Base-by-base conservation (phyloP, 169 alveolate genomes). In the Plasmodium relictum region DNA sequence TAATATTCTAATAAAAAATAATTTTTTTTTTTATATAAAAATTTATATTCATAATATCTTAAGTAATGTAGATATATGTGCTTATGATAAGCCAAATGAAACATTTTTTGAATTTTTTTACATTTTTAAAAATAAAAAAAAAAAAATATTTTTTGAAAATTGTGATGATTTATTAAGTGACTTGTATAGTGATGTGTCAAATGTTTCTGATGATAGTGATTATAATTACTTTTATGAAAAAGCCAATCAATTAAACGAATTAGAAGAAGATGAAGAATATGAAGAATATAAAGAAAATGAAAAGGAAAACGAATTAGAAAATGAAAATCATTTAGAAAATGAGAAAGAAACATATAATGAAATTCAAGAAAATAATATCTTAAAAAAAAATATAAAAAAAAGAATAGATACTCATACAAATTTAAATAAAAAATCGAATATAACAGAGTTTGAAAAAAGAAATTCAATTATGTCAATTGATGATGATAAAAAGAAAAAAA, bases 221-320 rank as follows among this genome's bases (percentile, higher is more conserved):
- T 80, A 80, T 58, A 68, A 80, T 50, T 66, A 65, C 61, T 80
- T 80, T 66, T 80, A 50, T 68, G 90, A 80, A n/a, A 80, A 52
- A 31, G 50, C 83, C 3, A 80, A 80, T 16, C 83, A 80, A 31
- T 4, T 80, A 0, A 62, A 74, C 44, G 73, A 74, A 0, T 74
- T 20, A 16, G 88, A 74, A 20, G 62, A 12, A 20, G 89, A 73
- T 0, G 18, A 48, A 14, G 89, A 69, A 10, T 31, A 52, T 0
- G 70, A 45, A 3, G 80, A 78, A 4, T 66, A 48, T 0, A 37
- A 50, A 8, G 69, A 18, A 8, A 22, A 71, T 14, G 83, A 26
- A 71, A 42, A 50, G 6, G 26, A 45, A 45, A n/a, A 18, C 26
- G 20, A 10, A 12, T 37, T 10, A 16, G 41, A n/a, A 37, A n/a